phyloP scores from a whole-genome alignment of 2,329 filamentous ascomycete species.

The Exophiala dermatitidis region DNA sequence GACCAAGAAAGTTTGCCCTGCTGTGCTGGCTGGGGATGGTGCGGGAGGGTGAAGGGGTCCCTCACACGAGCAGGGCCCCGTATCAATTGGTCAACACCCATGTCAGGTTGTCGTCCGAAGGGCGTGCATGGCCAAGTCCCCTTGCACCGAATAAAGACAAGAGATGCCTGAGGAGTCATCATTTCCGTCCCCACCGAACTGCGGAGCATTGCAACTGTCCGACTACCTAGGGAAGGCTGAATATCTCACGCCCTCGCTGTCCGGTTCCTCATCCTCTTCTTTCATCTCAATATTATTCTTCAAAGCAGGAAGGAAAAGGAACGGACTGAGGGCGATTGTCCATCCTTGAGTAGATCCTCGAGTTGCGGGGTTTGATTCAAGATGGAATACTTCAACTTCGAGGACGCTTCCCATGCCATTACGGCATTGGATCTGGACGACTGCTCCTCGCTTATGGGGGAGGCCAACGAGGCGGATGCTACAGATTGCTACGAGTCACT shows the following conservation, averaged over 20 bases:
- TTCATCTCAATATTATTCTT: neutral
- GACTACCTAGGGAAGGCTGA: slow-evolving; percentile 15
- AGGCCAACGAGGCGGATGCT: slow-evolving; percentile 36
- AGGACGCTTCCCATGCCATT: slow-evolving; percentile 38
- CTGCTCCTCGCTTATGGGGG: slow-evolving; percentile 34
- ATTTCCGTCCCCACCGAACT: slow-evolving; percentile 6
- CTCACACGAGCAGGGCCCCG: too few relatives aligned
- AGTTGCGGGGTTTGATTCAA: neutral
- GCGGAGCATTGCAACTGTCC: slow-evolving; percentile 13
- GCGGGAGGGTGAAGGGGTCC: too few relatives aligned
- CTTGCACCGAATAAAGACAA: neutral
- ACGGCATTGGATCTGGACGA: slow-evolving; percentile 34
- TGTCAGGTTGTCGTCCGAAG: slow-evolving; percentile 20
- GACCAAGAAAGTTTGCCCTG: too few relatives aligned
- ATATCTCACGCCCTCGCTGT: slow-evolving; percentile 6
- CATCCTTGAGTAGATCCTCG: neutral
- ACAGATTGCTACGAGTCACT: slow-evolving; percentile 36
- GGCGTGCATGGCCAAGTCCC: slow-evolving; percentile 17
- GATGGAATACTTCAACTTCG: slow-evolving; percentile 46
- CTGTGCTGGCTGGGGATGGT: too few relatives aligned
- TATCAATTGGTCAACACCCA: neutral
- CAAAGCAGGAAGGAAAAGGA: neutral
- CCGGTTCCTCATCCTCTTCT: slow-evolving; percentile 1
- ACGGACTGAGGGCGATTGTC: neutral
- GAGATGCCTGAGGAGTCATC: slow-evolving; percentile 19